These are phyloP conservation scores for Epicoccum sorghinum DNA, from an alignment of 2,329 filamentous ascomycete species.

Conservation along the genomic window DNA sequence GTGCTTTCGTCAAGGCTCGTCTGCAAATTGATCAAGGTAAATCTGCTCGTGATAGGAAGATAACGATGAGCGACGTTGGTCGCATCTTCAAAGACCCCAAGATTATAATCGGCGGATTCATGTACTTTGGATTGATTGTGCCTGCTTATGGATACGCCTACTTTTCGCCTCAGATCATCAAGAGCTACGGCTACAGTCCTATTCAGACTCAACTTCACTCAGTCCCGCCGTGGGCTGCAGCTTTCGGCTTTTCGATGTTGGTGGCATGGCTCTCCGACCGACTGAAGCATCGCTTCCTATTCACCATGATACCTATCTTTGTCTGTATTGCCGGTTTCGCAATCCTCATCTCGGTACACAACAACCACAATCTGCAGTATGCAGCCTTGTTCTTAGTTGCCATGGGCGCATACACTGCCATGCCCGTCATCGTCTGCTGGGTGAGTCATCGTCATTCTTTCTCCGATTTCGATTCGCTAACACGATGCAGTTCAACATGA, in stretches of 20 bases:
- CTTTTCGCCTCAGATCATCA: conserved; percentile 57
- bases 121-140: conserved; percentile 57
- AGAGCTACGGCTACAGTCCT: conserved; percentile 56
- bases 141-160: conserved; percentile 54
- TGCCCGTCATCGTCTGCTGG: conserved; percentile 76
- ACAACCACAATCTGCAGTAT: conserved; percentile 72
- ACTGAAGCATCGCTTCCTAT: conserved; percentile 74
- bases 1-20: conserved; percentile 53
- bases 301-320: conserved; percentile 71
- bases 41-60: conserved; percentile 53
- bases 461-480: neutral
- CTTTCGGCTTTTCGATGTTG: conserved; percentile 80
- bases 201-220: conserved; percentile 62
- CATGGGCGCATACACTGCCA: conserved; percentile 81
- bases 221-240: conserved; percentile 69
- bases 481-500: conserved; percentile 55
- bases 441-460: neutral
- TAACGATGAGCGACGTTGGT: conserved; percentile 51
- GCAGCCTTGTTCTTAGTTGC: conserved; percentile 81
- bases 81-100: conserved; percentile 58
- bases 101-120: conserved; percentile 56
- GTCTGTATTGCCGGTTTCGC: conserved; percentile 76
- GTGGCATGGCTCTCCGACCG: conserved; percentile 76
- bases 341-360: conserved; percentile 74
- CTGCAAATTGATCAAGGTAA: conserved; percentile 56